Evolutionary conservation across 441 rosid genomes (phyloP), one percentile per base, ranked within the genome.

Genomic region (Arabidopsis hybrid): DNA sequence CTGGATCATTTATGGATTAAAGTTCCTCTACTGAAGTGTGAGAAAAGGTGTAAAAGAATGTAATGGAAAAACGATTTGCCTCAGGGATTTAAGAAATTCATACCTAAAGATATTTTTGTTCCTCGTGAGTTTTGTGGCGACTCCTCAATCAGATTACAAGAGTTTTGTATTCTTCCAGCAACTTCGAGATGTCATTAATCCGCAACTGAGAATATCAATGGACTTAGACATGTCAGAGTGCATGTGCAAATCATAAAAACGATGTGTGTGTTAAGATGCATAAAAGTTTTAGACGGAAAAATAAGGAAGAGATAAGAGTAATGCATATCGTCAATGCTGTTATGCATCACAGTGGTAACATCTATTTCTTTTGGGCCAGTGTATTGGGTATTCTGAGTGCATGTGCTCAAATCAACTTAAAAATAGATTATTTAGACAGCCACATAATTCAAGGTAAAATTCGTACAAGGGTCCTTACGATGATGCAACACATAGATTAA

Each of bases 141-240:
- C n/a, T 58, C 71, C 69, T 84, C 75, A 82, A 66, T 80, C 84
- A 12, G 73, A 73, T 21, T 50, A 79, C 40, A 65, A 88, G 86
- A 77, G 83, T 79, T 75, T 78, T 86, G 83, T 91, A 91, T 78
- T 91, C 98, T 61, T 79, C 88, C 80, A 91, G 86, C 64, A 95
- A 88, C 83, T 85, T 87, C 7, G 98, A 83, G 31, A 92, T 82
- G 67, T 89, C 97, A 76, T 85, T 86, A 81, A 92, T 85, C 39
- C 91, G 91, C 79, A 95, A 76, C 97, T 95, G 89, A 67, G 78
- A 81, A 75, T 43, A 62, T 72, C 62, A 70, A 62, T 73, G 46
- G 63, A 67, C 38, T 29, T 62, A 71, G 10, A 78, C 1, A 9
- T 45, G 47, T 61, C 12, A 60, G 68, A 64, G 42, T 16, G n/a